phyloP scores from a whole-genome alignment of 768 basidiomycete species.

The Tricholoma furcatifolium region DNA sequence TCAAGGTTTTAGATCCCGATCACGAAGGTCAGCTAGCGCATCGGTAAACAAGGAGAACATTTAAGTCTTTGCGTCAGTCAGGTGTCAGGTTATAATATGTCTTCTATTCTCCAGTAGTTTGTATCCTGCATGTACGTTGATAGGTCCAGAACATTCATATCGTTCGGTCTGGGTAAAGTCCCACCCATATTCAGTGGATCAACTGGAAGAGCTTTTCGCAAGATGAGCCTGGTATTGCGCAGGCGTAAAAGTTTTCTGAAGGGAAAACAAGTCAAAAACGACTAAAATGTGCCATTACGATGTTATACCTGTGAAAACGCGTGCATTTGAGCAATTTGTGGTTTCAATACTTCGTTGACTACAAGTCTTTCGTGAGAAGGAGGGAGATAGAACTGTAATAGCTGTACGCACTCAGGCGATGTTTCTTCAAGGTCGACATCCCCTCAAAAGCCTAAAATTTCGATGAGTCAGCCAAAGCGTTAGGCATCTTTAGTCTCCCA shows the following conservation, averaged over 20 bases:
- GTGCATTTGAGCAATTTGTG: constrained; percentile 76
- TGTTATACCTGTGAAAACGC: constrained; percentile 81
- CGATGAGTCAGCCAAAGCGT: background rate
- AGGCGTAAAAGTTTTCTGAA: constrained; percentile 72
- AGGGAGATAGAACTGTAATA: background rate
- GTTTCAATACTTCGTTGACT: constrained; percentile 81
- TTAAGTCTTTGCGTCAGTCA: background rate
- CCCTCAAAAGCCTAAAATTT: constrained; percentile 66
- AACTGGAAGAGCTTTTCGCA: constrained; percentile 2
- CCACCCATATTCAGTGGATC: background rate
- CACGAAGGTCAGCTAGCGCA: background rate
- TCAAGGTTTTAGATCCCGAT: background rate
- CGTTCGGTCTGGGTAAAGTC: background rate
- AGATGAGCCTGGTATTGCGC: constrained; percentile 54
- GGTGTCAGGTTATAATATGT: background rate
- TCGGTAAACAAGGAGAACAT: constrained; percentile 16
- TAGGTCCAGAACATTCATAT: background rate
- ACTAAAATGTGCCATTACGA: background rate
- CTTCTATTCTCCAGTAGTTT: background rate
- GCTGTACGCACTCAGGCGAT: constrained; percentile 55
- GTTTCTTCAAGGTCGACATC: constrained; percentile 75
- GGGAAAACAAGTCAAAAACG: background rate
- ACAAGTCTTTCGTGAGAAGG: constrained; percentile 2
- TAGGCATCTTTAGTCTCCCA: constrained; percentile 25
- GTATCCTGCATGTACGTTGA: background rate